phyloP scores from a whole-genome alignment of 441 rosid genomes.

The Corymbia citriodora region DNA sequence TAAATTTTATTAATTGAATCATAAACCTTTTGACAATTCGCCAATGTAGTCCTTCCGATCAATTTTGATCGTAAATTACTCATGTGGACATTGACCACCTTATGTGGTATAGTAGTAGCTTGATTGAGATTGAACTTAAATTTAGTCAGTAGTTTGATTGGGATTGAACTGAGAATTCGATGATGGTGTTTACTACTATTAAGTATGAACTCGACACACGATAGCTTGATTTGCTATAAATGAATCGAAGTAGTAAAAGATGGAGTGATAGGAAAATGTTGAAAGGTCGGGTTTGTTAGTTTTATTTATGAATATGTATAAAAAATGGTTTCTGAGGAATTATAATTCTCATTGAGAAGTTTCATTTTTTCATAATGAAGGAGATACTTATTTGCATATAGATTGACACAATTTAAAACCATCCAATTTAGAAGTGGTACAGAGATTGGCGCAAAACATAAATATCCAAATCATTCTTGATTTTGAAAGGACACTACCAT shows the following conservation, averaged over 20 bases:
- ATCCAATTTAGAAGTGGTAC: not conserved
- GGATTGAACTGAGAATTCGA: not conserved
- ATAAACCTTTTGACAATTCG: too few species aligned
- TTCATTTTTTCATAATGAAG: not conserved
- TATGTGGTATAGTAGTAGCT: too few species aligned
- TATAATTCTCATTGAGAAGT: not conserved
- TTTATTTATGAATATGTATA: not conserved
- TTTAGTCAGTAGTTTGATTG: too few species aligned
- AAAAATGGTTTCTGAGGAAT: not conserved
- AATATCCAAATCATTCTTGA: not conserved
- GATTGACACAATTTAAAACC: not conserved
- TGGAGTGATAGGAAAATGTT: not conserved
- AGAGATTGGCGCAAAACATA: not conserved
- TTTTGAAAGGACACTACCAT: not conserved
- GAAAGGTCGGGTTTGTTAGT: not conserved
- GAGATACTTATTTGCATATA: not conserved
- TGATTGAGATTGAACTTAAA: too few species aligned
- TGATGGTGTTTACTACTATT: not conserved
- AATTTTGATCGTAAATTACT: too few species aligned
- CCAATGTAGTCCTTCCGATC: too few species aligned
- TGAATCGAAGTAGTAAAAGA: not conserved
- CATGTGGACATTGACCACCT: too few species aligned
- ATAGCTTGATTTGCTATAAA: not conserved
- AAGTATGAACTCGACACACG: fast-evolving
- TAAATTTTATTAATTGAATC: too few species aligned